Evolutionary conservation across 1,139 yeast genomes (phyloP).

Genomic region (Zygosaccharomyces sapae): DNA sequence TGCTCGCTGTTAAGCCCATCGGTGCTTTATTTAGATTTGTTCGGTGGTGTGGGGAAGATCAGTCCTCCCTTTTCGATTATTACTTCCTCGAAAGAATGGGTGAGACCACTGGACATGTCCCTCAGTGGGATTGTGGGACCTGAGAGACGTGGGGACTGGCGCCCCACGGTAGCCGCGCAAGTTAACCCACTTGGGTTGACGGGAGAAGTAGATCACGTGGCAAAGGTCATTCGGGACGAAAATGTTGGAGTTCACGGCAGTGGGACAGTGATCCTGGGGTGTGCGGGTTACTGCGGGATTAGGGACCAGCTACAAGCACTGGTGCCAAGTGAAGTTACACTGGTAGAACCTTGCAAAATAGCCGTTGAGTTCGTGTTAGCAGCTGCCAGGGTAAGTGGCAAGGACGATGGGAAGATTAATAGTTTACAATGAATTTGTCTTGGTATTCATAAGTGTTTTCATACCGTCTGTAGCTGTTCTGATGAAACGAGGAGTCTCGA

Average conservation of each 20-base stretch:
- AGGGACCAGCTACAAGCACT: slow-evolving; percentile 38
- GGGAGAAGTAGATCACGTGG: slow-evolving; percentile 26
- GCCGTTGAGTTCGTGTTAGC: not conserved
- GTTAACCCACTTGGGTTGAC: slow-evolving; percentile 28
- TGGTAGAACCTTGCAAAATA: slow-evolving; percentile 15
- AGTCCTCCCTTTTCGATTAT: slow-evolving; percentile 55
- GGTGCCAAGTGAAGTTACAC: slow-evolving; percentile 34
- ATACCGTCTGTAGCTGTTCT: slow-evolving; percentile 82
- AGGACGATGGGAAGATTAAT: not conserved
- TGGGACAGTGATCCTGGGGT: slow-evolving; percentile 50
- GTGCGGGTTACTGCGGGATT: slow-evolving; percentile 67
- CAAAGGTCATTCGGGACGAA: slow-evolving; percentile 22
- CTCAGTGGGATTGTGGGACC: slow-evolving; percentile 46
- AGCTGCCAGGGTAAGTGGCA: not conserved
- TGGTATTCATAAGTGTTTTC: slow-evolving; percentile 74
- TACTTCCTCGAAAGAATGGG: slow-evolving; percentile 73
- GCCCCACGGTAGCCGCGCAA: slow-evolving; percentile 29
- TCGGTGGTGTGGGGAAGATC: slow-evolving; percentile 30
- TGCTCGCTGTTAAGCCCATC: slow-evolving; percentile 79
- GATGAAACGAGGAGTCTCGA: slow-evolving; percentile 67
- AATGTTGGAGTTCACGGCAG: slow-evolving; percentile 39
- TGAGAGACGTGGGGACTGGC: slow-evolving; percentile 47
- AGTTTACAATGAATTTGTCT: slow-evolving; percentile 15
- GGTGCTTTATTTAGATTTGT: slow-evolving; percentile 52
- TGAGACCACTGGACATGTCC: slow-evolving; percentile 54